Percentiles rank a stretch among this genome's conserved stretches.
These are phyloP conservation scores for Meyerozyma carpophila DNA, from an alignment of 1,139 yeast species.

Conservation along the genomic window DNA sequence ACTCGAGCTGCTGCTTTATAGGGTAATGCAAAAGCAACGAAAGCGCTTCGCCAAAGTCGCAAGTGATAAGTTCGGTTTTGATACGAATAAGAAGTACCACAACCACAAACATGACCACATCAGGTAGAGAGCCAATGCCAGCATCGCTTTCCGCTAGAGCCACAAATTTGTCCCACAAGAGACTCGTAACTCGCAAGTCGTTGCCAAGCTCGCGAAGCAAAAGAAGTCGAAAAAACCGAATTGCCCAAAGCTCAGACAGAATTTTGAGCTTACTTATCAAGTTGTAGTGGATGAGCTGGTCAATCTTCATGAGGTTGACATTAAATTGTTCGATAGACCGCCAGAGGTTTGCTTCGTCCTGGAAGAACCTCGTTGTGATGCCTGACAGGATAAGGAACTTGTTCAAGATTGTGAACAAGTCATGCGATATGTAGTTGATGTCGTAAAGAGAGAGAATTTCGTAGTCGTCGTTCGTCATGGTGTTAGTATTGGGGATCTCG, in stretches of 20 bases:
- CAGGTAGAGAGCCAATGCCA: slow-evolving; percentile 23
- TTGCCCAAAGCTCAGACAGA: slow-evolving; percentile 63
- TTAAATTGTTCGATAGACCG: slow-evolving; percentile 45
- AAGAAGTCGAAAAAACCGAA: slow-evolving; percentile 56
- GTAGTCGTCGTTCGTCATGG: slow-evolving; percentile 30
- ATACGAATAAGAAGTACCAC: slow-evolving; percentile 48
- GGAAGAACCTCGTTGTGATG: slow-evolving; percentile 36
- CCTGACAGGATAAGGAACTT: slow-evolving; percentile 36
- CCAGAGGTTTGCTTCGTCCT: slow-evolving; percentile 34
- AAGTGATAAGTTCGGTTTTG: slow-evolving; percentile 41
- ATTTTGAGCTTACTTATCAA: slow-evolving; percentile 43
- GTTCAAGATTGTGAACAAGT: slow-evolving; percentile 42
- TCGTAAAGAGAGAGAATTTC: slow-evolving; percentile 35
- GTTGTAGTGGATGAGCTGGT: slow-evolving; percentile 40
- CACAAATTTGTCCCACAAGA: slow-evolving; percentile 56
- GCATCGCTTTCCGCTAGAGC: slow-evolving; percentile 23
- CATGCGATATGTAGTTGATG: slow-evolving; percentile 35
- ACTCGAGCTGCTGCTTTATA: slow-evolving; percentile 14
- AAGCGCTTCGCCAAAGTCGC: slow-evolving; percentile 62
- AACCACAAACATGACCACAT: slow-evolving; percentile 44
- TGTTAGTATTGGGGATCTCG: slow-evolving; percentile 27
- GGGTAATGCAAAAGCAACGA: slow-evolving; percentile 59
- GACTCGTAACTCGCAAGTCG: slow-evolving; percentile 34
- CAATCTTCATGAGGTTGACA: slow-evolving; percentile 41
- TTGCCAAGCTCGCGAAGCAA: slow-evolving; percentile 56